A percentile compares a stretch with the other conserved stretches of the same genome.
These are phyloP conservation scores for Polytrichum commune DNA, from an alignment of 225 moss, liverwort and hornwort species.

Conservation along the genomic window DNA sequence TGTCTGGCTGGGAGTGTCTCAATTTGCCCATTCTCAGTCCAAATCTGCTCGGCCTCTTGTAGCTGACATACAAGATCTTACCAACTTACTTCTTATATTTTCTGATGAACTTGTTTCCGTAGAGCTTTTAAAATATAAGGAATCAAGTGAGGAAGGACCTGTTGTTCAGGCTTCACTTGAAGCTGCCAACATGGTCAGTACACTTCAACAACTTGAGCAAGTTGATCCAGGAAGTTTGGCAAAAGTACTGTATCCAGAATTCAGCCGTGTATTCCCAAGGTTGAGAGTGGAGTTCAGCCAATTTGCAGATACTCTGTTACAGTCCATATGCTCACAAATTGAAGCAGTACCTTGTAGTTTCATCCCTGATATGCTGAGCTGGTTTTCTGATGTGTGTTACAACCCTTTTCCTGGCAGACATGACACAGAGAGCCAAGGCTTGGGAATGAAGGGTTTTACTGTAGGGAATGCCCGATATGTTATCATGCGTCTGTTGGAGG, in stretches of 20 bases:
- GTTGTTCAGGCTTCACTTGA: slow-evolving; percentile 43
- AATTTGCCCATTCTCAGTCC: slow-evolving; percentile 61
- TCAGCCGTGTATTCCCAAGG: slow-evolving; percentile 66
- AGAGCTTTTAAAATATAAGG: slow-evolving; percentile 46
- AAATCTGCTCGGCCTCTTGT: slow-evolving; percentile 62
- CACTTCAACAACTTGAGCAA: slow-evolving; percentile 26
- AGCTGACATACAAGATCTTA: slow-evolving; percentile 66
- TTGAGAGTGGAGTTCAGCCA: slow-evolving; percentile 75
- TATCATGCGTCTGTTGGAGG: slow-evolving; percentile 79
- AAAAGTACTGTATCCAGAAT: slow-evolving; percentile 74
- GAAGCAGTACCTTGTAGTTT: slow-evolving; percentile 59
- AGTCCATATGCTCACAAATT: slow-evolving; percentile 62
- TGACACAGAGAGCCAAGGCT: neutral
- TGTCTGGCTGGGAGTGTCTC: slow-evolving; percentile 90
- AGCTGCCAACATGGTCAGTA: slow-evolving; percentile 12
- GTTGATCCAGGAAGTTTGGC: slow-evolving; percentile 67
- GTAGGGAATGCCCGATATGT: slow-evolving; percentile 73
- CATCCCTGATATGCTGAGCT: slow-evolving; percentile 84
- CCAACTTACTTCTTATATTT: slow-evolving; percentile 68
- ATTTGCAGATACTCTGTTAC: slow-evolving; percentile 63
- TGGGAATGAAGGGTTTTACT: slow-evolving; percentile 55
- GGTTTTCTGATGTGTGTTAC: slow-evolving; percentile 81
- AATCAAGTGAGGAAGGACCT: slow-evolving; percentile 34
- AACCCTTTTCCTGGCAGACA: slow-evolving; percentile 65
- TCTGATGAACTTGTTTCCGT: slow-evolving; percentile 86